Base-by-base conservation (phyloP, 2,329 filamentous ascomycete species). In the Colletotrichum sp. region DNA sequence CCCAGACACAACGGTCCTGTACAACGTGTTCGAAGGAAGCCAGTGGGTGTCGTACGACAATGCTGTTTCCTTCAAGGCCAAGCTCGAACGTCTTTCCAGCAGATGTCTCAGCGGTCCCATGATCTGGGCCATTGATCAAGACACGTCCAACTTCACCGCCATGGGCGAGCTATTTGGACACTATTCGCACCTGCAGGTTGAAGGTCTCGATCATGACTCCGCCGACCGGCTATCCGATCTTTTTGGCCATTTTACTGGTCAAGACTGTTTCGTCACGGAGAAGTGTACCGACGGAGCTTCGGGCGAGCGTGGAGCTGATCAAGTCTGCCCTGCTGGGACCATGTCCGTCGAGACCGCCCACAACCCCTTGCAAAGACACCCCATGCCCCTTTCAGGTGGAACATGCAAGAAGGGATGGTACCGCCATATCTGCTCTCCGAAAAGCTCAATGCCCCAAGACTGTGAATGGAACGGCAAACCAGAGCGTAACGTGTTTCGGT, bases 31-130 rank as follows among this genome's bases (percentile, higher is more conserved):
- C 68, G 79, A 82, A 18, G 68, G 68, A 5, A 68, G 84, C 28
- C 84, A 87, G 74, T 87, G 85, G 84, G 80, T 86, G 18, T 82
- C 81, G 3, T 87, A 78, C 70, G 84, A 88, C 72, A 79, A 82
- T 44, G 77, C 72, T 6, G 36, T 80, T 32, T 78, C 79, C 15
- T 81, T 79, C 44, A n/a, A n/a, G 10, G 28, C 28, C 28, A 28
- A 30, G 28, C 73, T 78, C 68, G 82, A 73, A 1, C 76, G 64
- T 13, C 72, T 78, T 3, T 77, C 73, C 3, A 44, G 60, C 2
- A 71, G 77, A 8, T 81, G 80, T 64, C 52, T 81, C 16, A 63
- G 36, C 18, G 81, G 81, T 3, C 57, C 78, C 5, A 81, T 81
- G 79, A 77, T 83, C 22, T 82, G 81, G 81, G 72, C 80, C 15